A percentile compares a stretch with the other conserved stretches of the same genome.
Evolutionary conservation across 2,329 filamentous ascomycete species (phyloP).

Genomic region (Diatrype stigma): DNA sequence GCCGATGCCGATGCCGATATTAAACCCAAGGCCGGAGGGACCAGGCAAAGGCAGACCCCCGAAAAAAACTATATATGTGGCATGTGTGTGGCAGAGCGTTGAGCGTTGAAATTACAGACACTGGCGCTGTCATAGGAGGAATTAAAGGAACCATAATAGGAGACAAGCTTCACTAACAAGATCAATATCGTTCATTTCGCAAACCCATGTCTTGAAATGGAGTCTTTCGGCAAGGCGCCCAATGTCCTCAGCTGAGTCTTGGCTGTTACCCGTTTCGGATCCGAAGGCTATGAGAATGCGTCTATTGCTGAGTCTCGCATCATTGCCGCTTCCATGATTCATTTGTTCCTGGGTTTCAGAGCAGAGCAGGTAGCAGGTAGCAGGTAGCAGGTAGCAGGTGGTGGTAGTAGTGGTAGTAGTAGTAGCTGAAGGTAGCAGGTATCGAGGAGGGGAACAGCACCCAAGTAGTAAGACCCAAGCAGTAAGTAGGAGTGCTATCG

Average conservation of each 20-base stretch:
- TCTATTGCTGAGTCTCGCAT: slow-evolving; percentile 27
- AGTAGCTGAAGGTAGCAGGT: neutral
- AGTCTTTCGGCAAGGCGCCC: slow-evolving; percentile 70
- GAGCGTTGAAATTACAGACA: neutral
- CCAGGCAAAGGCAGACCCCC: neutral
- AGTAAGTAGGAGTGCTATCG: neutral
- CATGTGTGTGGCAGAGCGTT: slow-evolving; percentile 1
- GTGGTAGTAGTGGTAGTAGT: neutral
- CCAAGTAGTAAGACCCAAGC: too few relatives aligned
- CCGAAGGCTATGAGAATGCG: slow-evolving; percentile 76
- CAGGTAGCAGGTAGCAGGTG: neutral
- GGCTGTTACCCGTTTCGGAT: slow-evolving; percentile 90
- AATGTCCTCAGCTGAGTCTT: slow-evolving; percentile 85
- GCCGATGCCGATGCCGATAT: neutral
- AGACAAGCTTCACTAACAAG: slow-evolving; percentile 57
- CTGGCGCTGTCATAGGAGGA: too few relatives aligned
- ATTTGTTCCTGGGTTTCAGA: slow-evolving; percentile 12
- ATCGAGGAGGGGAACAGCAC: too few relatives aligned
- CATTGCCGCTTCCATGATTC: slow-evolving; percentile 17
- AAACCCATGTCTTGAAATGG: slow-evolving; percentile 70
- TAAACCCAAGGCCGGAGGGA: neutral
- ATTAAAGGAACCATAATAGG: neutral
- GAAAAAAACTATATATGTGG: neutral
- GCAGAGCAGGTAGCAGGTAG: slow-evolving; percentile 4
- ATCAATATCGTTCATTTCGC: slow-evolving; percentile 72